A percentile compares a stretch with the other conserved stretches of the same genome.
phyloP scores from a whole-genome alignment of 371 early-diverging fungal genomes.

The Blakeslea trispora region DNA sequence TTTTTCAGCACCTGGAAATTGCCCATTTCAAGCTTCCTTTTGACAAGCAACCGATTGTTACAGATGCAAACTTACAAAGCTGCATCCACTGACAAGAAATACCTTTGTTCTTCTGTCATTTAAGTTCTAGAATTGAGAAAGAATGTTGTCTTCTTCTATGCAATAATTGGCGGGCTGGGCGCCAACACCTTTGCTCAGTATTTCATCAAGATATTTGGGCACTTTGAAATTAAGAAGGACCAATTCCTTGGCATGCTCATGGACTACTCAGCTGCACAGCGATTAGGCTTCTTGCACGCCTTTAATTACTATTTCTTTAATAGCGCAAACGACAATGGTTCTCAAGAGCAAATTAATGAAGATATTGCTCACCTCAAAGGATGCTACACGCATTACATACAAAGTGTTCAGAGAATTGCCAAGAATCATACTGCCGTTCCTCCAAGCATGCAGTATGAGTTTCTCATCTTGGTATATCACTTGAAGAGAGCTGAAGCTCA shows the following conservation, averaged over 20 bases:
- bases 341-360: too few species aligned
- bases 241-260: not conserved
- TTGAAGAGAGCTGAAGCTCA: too few species aligned
- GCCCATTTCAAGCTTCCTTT: not conserved
- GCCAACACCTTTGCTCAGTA: not conserved
- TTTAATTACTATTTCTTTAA: not conserved
- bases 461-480: too few species aligned
- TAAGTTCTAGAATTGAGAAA: not conserved
- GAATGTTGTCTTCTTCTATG: not conserved
- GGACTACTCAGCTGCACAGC: not conserved
- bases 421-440: not conserved
- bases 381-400: conserved; percentile 1
- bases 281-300: not conserved
- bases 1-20: not conserved
- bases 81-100: not conserved
- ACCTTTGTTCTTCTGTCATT: not conserved
- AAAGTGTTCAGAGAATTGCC: not conserved
- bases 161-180: not conserved
- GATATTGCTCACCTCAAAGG: too few species aligned
- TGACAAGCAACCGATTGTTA: not conserved
- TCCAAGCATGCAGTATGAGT: too few species aligned
- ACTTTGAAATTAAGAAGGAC: not conserved
- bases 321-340: not conserved
- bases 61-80: not conserved
- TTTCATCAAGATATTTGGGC: not conserved